Base-by-base conservation (phyloP, 1,284 basidiomycete species). In the Ceratobasidium theobromae region DNA sequence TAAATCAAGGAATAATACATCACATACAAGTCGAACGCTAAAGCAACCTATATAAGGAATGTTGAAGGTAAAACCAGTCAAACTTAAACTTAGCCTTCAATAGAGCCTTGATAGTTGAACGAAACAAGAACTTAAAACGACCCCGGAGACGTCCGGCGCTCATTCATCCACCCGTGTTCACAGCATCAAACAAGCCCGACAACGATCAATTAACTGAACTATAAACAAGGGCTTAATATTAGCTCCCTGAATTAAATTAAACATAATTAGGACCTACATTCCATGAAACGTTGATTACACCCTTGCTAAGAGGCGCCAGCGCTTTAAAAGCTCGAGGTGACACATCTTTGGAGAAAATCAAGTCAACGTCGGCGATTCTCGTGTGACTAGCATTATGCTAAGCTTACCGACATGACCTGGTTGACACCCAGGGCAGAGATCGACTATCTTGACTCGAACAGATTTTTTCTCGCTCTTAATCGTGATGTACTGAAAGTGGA, bases 391-490 rank as follows among this genome's bases (percentile, higher is more conserved):
- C 16, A 12, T 16, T 5, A 9, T 5, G 25, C 58, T 16, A 38
- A n/a, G n/a, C n/a, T n/a, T n/a, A 62, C 58, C 58, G 30, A 62
- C n/a, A 4, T 1, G n/a, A 3, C 33, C 12, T 3, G 2, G 5
- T 2, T 14, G 6, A 27, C 58, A 62, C n/a, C 46, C 25, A 3
- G 46, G 46, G 25, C 58, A 62, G 4, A 52, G 32, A 23, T 62
- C 58, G 25, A 62, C 58, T 3, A 62, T 48, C 46, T 62, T 62
- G 38, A 28, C 46, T 6, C 23, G 28, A 5, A 62, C 58, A 18
- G 58, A 62, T 27, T 62, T 62, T 16, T 23, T 23, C 3, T n/a
- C 25, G n/a, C 18, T 51, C 35, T 52, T 62, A 1, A 62, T 48
- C 14, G 48, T 62, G 16, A 62, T 32, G 12, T 9, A 62, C 58